These are phyloP conservation scores for Blastocystis sp. DNA, from an alignment of 352 stramenopile species.

Conservation along the genomic window DNA sequence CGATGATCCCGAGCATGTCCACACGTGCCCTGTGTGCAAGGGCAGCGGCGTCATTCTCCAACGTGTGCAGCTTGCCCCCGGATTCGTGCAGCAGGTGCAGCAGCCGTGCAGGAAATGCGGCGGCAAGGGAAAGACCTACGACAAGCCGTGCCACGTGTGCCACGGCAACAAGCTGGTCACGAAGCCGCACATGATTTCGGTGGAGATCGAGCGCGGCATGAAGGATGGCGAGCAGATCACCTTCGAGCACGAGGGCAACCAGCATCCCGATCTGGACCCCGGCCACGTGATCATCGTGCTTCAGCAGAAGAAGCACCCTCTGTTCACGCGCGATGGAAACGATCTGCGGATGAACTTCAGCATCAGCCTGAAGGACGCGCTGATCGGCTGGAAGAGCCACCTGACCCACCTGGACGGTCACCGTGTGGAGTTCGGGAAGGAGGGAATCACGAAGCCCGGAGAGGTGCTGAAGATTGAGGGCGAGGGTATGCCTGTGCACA, in stretches of 20 bases:
- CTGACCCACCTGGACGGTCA: conserved; percentile 89
- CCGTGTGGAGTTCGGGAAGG: conserved; percentile 81
- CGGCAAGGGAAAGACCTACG: conserved; percentile 81
- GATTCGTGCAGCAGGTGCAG: conserved; percentile 85
- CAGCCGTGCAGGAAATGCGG: conserved; percentile 85
- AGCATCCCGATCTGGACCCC: conserved; percentile 82
- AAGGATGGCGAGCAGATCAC: conserved; percentile 86
- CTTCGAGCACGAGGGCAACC: conserved; percentile 86
- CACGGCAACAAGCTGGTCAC: conserved; percentile 84
- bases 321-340: conserved; percentile 88
- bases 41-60: conserved; percentile 84
- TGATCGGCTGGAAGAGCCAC: conserved; percentile 86
- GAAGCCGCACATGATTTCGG: conserved; percentile 84
- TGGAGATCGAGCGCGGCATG: conserved; percentile 89
- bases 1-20: conserved; percentile 82
- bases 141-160: conserved; percentile 84
- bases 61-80: conserved; percentile 81
- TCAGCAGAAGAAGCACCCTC: conserved; percentile 79
- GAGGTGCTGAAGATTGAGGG: conserved; percentile 83
- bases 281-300: conserved; percentile 88
- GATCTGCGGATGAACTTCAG: conserved; percentile 90
- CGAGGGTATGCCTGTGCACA: conserved; percentile 90
- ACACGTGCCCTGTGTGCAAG: conserved; percentile 86
- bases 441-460: conserved; percentile 83
- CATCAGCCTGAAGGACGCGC: conserved; percentile 88